These are phyloP conservation scores for Apiotrichum siamense DNA, from an alignment of 1,284 basidiomycete species.

Conservation along the genomic window DNA sequence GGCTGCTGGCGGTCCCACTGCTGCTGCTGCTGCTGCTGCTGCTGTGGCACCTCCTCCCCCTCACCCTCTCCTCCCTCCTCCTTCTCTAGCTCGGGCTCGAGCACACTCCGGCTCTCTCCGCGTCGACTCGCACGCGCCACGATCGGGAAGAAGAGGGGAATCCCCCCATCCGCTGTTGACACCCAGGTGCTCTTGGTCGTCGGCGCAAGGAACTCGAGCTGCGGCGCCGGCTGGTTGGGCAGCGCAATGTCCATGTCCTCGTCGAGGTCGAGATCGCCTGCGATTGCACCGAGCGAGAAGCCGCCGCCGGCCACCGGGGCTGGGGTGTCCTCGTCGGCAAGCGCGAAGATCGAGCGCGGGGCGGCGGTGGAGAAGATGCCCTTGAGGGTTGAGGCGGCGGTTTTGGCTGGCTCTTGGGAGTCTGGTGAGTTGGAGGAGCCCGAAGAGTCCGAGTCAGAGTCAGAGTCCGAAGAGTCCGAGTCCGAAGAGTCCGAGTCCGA, in stretches of 20 bases:
- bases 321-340: background rate
- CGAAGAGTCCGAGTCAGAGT: background rate
- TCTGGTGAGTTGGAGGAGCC: no score
- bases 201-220: conserved; percentile 11
- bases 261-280: conserved; percentile 41
- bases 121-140: conserved; percentile 5
- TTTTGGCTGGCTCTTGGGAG: no score
- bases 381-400: conserved; percentile 27
- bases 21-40: background rate
- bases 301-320: background rate
- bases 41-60: conserved; percentile 4
- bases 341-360: conserved; percentile 7
- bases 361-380: conserved; percentile 29
- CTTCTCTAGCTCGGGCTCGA: conserved; percentile 2
- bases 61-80: conserved; percentile 14
- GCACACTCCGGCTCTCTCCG: conserved; percentile 21
- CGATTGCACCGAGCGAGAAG: conserved; percentile 39
- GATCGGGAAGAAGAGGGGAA: conserved; percentile 42
- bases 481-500: conserved; percentile 2
- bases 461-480: background rate
- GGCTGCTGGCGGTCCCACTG: background rate
- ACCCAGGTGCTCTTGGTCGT: conserved; percentile 23
- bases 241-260: conserved; percentile 39
- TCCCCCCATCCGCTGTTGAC: conserved; percentile 30
- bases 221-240: conserved; percentile 11